These are phyloP conservation scores for Prinsepia uniflora DNA, from an alignment of 306 rosid species.

Conservation along the genomic window DNA sequence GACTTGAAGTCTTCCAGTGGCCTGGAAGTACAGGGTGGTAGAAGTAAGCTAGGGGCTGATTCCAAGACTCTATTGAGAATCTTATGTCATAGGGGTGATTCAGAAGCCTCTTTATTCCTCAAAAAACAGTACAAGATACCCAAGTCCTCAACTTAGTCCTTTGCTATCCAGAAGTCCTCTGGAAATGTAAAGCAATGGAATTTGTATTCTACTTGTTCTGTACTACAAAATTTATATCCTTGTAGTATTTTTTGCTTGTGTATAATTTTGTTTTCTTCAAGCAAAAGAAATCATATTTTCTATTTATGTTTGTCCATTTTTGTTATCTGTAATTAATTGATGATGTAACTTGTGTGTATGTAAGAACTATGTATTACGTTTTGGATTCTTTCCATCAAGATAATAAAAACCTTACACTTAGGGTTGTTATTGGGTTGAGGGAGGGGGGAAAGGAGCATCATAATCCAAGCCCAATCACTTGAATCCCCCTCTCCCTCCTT, in stretches of 20 bases:
- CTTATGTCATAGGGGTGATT: constrained; percentile 77
- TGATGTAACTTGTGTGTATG: not conserved
- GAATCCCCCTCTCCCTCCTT: too few species aligned
- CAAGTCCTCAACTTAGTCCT: constrained; percentile 59
- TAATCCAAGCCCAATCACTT: too few species aligned
- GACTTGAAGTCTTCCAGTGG: constrained; percentile 79
- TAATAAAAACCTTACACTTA: too few species aligned
- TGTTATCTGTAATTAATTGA: not conserved
- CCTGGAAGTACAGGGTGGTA: constrained; percentile 54
- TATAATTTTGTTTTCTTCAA: not conserved
- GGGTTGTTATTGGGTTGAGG: too few species aligned
- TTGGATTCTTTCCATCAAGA: not conserved
- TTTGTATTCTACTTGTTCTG: not conserved
- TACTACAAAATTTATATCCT: not conserved
- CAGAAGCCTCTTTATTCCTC: constrained; percentile 88
- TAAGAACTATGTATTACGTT: not conserved
- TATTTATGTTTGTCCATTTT: not conserved
- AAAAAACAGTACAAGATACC: constrained; percentile 96
- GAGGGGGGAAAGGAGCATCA: too few species aligned
- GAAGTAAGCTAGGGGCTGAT: constrained; percentile 88
- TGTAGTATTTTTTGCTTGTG: not conserved
- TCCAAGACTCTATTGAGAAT: constrained; percentile 75
- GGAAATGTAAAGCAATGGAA: constrained; percentile 17
- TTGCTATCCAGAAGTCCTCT: not conserved
- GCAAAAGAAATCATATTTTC: not conserved